Percentiles rank a stretch among this genome's conserved stretches.
These are phyloP conservation scores for Nicotiana paniculata DNA, from an alignment of 257 asterid species.

Conservation along the genomic window DNA sequence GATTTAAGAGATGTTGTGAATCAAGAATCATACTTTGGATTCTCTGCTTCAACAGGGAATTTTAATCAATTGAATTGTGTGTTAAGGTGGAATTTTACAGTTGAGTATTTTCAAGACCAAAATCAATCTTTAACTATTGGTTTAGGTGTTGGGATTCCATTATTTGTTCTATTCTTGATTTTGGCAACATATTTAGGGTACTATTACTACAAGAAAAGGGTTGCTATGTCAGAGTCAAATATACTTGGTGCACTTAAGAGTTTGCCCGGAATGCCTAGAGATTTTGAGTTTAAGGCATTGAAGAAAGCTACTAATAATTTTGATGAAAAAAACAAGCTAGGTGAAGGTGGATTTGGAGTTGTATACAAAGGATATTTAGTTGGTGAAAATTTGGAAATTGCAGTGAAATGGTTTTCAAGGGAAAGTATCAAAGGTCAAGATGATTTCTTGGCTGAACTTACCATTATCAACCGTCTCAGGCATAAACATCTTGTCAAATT, in stretches of 20 bases:
- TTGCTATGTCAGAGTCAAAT: conserved; percentile 20
- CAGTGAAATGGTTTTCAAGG: conserved; percentile 75
- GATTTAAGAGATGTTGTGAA: conserved; percentile 14
- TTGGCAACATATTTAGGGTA: conserved; percentile 26
- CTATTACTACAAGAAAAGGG: conserved; percentile 22
- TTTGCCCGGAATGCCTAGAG: conserved; percentile 73
- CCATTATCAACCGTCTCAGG: conserved; percentile 79
- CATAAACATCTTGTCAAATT: conserved; percentile 78
- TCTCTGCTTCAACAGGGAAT: conserved; percentile 71
- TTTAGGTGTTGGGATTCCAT: conserved; percentile 45
- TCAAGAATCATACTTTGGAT: conserved; percentile 67
- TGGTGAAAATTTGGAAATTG: conserved; percentile 57
- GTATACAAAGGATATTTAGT: conserved; percentile 58
- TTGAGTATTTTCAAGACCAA: conserved; percentile 30
- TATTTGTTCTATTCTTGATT: conserved; percentile 22
- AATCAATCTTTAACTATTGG: conserved; percentile 19
- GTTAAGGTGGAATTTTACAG: conserved; percentile 72
- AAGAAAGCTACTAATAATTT: conserved; percentile 67
- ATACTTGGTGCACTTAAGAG: conserved; percentile 54
- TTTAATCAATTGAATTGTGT: conserved; percentile 50
- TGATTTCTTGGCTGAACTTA: conserved; percentile 85
- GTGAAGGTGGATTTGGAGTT: conserved; percentile 86
- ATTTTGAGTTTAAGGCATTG: conserved; percentile 55
- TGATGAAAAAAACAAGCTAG: conserved; percentile 62
- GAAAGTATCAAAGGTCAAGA: conserved; percentile 68